Conservation (phyloP, 108 stramenopile genomes). For the Epithemia pelagica region DNA sequence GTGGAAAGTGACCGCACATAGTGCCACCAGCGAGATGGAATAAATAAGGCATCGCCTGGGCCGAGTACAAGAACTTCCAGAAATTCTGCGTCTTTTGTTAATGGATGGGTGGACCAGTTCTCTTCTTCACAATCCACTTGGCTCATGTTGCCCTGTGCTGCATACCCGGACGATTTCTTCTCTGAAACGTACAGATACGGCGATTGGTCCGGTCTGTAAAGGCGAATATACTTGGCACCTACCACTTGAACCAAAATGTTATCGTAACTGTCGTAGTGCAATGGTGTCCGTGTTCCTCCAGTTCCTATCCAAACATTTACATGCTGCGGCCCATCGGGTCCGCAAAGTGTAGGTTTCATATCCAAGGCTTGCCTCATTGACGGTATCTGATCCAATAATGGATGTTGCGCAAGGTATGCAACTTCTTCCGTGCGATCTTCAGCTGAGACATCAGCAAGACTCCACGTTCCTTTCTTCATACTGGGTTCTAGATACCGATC, state of each 20-base stretch:
- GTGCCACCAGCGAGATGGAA: constrained; percentile 58
- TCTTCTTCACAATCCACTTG: constrained; percentile 49
- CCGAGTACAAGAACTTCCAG: constrained; percentile 32
- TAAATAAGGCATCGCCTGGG: constrained; percentile 63
- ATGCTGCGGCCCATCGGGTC: constrained; percentile 22
- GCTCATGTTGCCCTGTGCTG: constrained; percentile 61
- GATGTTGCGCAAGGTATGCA: constrained; percentile 59
- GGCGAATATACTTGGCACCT: constrained; percentile 76
- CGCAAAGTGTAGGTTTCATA: constrained; percentile 21
- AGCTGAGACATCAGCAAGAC: constrained; percentile 20
- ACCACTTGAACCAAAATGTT: constrained; percentile 74
- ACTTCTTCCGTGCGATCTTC: constrained; percentile 4
- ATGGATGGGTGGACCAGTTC: constrained; percentile 34
- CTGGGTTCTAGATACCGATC: constrained; percentile 23
- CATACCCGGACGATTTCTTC: constrained; percentile 16
- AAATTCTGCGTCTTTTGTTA: constrained; percentile 27
- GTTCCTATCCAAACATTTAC: constrained; percentile 60
- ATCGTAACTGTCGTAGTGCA: constrained; percentile 72
- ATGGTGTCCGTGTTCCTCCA: constrained; percentile 58
- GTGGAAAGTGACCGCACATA: constrained; percentile 53
- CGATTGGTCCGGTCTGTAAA: constrained; percentile 35
- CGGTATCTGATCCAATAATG: constrained; percentile 48
- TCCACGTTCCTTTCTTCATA: constrained; percentile 19
- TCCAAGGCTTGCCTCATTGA: constrained; percentile 26
- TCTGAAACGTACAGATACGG: constrained; percentile 40